These are phyloP conservation scores for Cajanus cajan DNA, from an alignment of 306 rosid genomes.

Conservation along the genomic window DNA sequence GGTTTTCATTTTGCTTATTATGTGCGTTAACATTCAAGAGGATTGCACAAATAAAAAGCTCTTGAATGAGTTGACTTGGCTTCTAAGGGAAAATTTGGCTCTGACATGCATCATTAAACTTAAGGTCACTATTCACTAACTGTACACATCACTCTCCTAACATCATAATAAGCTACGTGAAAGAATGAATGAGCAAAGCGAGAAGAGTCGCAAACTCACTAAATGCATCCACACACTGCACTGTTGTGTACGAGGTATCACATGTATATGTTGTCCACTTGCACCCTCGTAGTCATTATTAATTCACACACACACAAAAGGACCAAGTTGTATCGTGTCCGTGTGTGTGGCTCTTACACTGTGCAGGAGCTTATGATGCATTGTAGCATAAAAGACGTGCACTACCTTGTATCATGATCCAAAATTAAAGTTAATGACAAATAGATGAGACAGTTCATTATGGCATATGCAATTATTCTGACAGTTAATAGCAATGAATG, in stretches of 20 bases:
- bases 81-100: too few relatives aligned
- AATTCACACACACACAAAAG: neutral
- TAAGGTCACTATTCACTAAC: neutral
- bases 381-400: neutral
- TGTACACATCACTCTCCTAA: neutral
- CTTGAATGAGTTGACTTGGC: neutral
- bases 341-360: constrained; percentile 1
- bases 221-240: neutral
- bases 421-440: neutral
- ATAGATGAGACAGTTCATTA: neutral
- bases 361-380: neutral
- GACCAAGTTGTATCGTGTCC: neutral
- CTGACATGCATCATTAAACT: neutral
- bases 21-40: neutral
- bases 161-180: neutral
- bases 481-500: neutral
- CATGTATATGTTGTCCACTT: neutral
- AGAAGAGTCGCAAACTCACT: neutral
- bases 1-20: too few relatives aligned
- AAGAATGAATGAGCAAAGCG: neutral
- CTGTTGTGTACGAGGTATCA: neutral
- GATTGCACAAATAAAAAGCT: neutral
- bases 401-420: neutral
- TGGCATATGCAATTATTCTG: neutral
- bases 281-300: neutral